Evolutionary conservation across 1,284 basidiomycete species (phyloP), one percentile per base, ranked within the genome.

Genomic region (Leccinum pallidistipes): DNA sequence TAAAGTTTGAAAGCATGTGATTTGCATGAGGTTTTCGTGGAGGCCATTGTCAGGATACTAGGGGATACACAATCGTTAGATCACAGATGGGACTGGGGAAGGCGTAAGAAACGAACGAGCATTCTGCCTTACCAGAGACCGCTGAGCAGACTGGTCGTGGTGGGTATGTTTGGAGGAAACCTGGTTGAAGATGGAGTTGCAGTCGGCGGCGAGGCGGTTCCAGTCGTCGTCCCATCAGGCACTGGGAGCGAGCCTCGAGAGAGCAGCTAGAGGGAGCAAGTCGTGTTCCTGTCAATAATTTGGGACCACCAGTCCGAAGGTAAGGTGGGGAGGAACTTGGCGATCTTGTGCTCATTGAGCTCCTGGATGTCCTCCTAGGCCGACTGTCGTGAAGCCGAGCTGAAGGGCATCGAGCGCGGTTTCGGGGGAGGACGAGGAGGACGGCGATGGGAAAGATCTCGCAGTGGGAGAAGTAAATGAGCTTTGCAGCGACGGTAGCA

Each of bases 61-160:
- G 14, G 56, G 12, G 14, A 21, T 47, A 47, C 18, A 57, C 2
- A 11, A 24, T 1, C 36, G 16, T 65, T 64, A 67, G 12, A 60
- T 58, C 5, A 72, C 18, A 31, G 65, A 14, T 67, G 1, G 2
- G 36, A 31, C 9, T 0, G 9, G 1, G 16, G 10, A 57, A 11
- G 45, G 5, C 7, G 76, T 6, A 0, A 9, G 1, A 10, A 6
- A 59, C 24, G 45, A 10, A 87, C 85, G 51, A 86, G 71, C 76
- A 86, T 79, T 11, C 83, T 75, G 6, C 87, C 87, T 53, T 80
- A 78, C 84, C 86, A 89, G 18, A 86, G 75, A 1, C 87, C 86
- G 31, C 72, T 71, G 59, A 88, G 69, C 7, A 75, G 71, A 5
- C 86, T 84, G 2, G 78, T 80, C 3, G 77, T 78, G 68, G 14